Evolutionary conservation across 2,329 filamentous ascomycete species (phyloP).

Genomic region (Penicillium sp.): DNA sequence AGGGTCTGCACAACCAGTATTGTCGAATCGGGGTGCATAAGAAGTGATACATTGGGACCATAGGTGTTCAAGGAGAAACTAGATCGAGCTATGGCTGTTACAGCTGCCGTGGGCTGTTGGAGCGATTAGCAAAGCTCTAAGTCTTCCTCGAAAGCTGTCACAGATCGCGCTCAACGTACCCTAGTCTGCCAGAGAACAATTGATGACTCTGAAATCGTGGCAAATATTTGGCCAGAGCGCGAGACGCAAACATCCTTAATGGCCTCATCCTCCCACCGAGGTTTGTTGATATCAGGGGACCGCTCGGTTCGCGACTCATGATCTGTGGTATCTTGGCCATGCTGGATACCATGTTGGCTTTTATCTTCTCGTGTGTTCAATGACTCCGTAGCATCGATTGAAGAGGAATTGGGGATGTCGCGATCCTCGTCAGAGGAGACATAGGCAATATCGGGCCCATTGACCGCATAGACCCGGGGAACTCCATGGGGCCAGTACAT

Average conservation of each 20-base stretch:
- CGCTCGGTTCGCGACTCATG: slow-evolving; percentile 7
- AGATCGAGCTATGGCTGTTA: slow-evolving; percentile 84
- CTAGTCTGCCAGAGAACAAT: slow-evolving; percentile 97
- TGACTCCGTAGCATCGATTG: slow-evolving; percentile 26
- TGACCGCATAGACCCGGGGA: slow-evolving; percentile 52
- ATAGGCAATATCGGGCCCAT: slow-evolving; percentile 43
- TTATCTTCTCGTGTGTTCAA: slow-evolving; percentile 10
- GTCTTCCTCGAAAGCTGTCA: not conserved
- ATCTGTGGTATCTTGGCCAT: not conserved
- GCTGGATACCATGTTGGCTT: not conserved
- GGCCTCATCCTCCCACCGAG: slow-evolving; percentile 58
- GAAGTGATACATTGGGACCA: slow-evolving; percentile 78
- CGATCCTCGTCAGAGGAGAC: slow-evolving; percentile 29
- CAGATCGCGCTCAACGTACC: slow-evolving; percentile 53
- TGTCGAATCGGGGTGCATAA: slow-evolving; percentile 86
- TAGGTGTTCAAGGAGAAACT: slow-evolving; percentile 77
- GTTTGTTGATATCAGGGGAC: slow-evolving; percentile 31
- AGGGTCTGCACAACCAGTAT: slow-evolving; percentile 90
- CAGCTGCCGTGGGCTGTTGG: slow-evolving; percentile 76
- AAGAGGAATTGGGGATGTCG: slow-evolving; percentile 14
- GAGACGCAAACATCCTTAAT: slow-evolving; percentile 77
- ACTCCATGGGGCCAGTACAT: slow-evolving; percentile 56
- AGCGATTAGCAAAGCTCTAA: slow-evolving; percentile 27
- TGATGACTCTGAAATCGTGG: slow-evolving; percentile 79
- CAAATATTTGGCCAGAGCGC: slow-evolving; percentile 79